Evolutionary conservation across 1,284 basidiomycete species (phyloP), one percentile per base, ranked within the genome.

Genomic region (Hypsizygus ulmarius): DNA sequence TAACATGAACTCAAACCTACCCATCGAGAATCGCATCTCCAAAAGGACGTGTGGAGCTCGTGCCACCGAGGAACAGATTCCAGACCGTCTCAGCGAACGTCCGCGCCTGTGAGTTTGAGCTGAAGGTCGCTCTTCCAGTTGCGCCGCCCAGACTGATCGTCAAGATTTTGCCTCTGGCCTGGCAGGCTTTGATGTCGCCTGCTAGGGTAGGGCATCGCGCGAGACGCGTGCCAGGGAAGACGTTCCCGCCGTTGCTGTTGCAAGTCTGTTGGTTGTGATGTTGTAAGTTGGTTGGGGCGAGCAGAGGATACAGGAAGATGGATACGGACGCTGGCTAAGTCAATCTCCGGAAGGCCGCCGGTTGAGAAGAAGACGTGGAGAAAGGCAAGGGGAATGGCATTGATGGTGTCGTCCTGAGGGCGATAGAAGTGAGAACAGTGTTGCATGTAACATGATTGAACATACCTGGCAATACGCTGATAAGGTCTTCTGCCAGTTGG

Each of bases 81-180:
- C 84, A 87, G 41, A 87, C 73, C 0, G 73, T 75, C 44, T 79
- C 65, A 0, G 79, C 82, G 50, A 82, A 84, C 2, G 62, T 61
- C 28, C 64, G 51, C 1, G 74, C 82, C 56, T 81, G 71, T 0
- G 71, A 60, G 44, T 81, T 78, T 10, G 71, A 77, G 30, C 64
- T 60, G 60, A 85, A 83, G 12, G 62, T 62, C 2, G 71, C 72
- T 7, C 68, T 66, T 11, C 80, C 81, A 5, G 74, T 76, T 2
- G 79, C 81, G 29, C 84, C 83, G 18, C 83, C 83, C 21, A 86
- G 65, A 51, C 75, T 79, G 43, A 86, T 63, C 0, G 82, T 84
- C 49, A 86, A 70, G 25, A 81, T 77, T 62, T 84, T 85, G 29
- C 83, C 84, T 18, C 72, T 75, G 1, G 74, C 68, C 59, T 86